phyloP scores from a whole-genome alignment of 2,329 filamentous ascomycete species.

The Cladosporium oxysporum region DNA sequence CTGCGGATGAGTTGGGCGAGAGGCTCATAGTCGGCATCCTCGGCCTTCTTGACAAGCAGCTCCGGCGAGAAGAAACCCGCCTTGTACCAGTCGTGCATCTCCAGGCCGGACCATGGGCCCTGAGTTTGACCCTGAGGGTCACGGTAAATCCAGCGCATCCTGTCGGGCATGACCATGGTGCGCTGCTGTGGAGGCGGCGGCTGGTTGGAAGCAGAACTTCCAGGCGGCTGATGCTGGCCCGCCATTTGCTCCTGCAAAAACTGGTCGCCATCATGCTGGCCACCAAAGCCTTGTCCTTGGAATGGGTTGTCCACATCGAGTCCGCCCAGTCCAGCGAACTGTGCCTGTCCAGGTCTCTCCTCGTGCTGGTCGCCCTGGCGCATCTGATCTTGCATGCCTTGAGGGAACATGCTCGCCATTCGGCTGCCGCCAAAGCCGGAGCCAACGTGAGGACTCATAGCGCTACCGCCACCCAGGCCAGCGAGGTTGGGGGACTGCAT shows the following conservation, averaged over 20 bases:
- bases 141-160: constrained; percentile 98
- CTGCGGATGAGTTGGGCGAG: constrained; percentile 90
- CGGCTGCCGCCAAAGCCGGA: constrained; percentile 46
- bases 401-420: constrained; percentile 76
- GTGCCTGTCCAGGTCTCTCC: constrained; percentile 45
- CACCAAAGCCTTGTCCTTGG: constrained; percentile 23
- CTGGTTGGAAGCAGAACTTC: constrained; percentile 61
- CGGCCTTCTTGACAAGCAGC: constrained; percentile 88
- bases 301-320: constrained; percentile 22
- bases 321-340: constrained; percentile 31
- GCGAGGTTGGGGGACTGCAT: constrained; percentile 73
- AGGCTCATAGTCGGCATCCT: constrained; percentile 92
- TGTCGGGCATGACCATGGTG: constrained; percentile 98
- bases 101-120: constrained; percentile 90
- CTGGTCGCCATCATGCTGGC: constrained; percentile 26
- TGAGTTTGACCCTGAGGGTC: constrained; percentile 91
- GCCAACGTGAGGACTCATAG: constrained; percentile 56
- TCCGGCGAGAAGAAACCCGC: constrained; percentile 96
- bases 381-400: constrained; percentile 90
- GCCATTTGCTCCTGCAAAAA: background rate
- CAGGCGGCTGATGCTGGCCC: constrained; percentile 36
- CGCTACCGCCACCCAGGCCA: constrained; percentile 59
- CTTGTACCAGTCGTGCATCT: constrained; percentile 99
- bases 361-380: constrained; percentile 61
- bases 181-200: constrained; percentile 70